Base-by-base conservation (phyloP, 2,329 filamentous ascomycete species). In the Colletotrichum sp. region DNA sequence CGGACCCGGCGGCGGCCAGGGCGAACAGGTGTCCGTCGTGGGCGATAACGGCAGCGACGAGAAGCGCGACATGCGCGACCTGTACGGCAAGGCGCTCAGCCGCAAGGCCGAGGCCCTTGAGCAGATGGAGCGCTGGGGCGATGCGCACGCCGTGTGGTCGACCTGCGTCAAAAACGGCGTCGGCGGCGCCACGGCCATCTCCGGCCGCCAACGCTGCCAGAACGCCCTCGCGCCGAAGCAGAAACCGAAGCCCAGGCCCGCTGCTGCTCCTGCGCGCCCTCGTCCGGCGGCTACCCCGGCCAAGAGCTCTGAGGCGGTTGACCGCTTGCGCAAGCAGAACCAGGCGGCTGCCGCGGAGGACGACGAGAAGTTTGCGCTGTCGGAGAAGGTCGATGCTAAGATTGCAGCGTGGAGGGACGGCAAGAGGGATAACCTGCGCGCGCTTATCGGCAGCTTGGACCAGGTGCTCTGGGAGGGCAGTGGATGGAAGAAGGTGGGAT, bases 61-160 rank as follows among this genome's bases (percentile, higher is more conserved):
- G 71, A 87, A 87, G 25, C 97, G 97, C 79, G 94, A 96, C 64
- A 98, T 99, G 95, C 94, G 92, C 77, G 96, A 98, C 22, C 94
- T 98, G 77, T 98, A 94, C 81, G 96, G 95, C 69, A 99, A 98
- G 84, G 96, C 96, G 0, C 87, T 98, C 34, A 96, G 95, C 86
- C 94, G 97, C 70, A 98, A 98, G 87, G 97, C 97, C 1, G 97
- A 99, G 85, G 97, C 96, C 2, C 89, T 98, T 9, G 97, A 99
- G 84, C 94, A 98, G 82, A 94, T 99, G 89, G 97, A 99, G 86
- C 95, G 94, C 82, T 99, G 96, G 96, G 86, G 87, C 4, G 96
- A 98, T 66, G 97, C 97, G 2, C 93, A 92, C 0, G 86, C 88
- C 3, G 92, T 94, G 1, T 99, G 97, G 97, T 92, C 93, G 80